These are phyloP conservation scores for Cetradonia linearis DNA, from an alignment of 495 filamentous ascomycete species.

Conservation along the genomic window DNA sequence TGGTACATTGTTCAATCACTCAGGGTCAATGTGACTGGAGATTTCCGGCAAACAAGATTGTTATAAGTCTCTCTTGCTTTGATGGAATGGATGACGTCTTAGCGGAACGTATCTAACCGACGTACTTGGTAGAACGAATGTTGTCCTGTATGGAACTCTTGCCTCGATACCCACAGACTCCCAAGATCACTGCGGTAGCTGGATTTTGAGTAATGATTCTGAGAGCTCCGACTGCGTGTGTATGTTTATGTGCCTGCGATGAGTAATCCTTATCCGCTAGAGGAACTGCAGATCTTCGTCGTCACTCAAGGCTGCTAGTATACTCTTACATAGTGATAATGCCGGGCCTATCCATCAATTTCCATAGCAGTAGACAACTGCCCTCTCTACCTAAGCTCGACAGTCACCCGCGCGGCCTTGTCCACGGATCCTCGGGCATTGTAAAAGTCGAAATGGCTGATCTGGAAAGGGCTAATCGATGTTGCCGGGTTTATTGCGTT, in stretches of 20 bases:
- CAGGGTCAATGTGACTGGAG: not conserved
- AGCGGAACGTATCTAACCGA: not conserved
- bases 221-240: not conserved
- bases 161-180: not conserved
- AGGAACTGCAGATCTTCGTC: no score
- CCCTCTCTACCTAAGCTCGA: no score
- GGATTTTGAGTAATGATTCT: not conserved
- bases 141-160: not conserved
- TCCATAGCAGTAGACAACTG: no score
- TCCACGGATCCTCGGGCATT: no score
- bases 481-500: no score
- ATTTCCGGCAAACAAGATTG: not conserved
- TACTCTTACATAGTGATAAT: no score
- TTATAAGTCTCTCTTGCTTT: not conserved
- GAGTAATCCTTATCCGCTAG: not conserved
- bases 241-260: not conserved
- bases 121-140: not conserved
- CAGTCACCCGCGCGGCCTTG: no score
- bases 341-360: no score
- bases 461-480: no score
- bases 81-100: not conserved
- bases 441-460: no score
- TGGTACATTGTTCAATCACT: not conserved
- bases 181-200: not conserved
- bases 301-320: no score